These are phyloP conservation scores for Kwoniella dejecticola DNA, from an alignment of 768 basidiomycete species.

Conservation along the genomic window DNA sequence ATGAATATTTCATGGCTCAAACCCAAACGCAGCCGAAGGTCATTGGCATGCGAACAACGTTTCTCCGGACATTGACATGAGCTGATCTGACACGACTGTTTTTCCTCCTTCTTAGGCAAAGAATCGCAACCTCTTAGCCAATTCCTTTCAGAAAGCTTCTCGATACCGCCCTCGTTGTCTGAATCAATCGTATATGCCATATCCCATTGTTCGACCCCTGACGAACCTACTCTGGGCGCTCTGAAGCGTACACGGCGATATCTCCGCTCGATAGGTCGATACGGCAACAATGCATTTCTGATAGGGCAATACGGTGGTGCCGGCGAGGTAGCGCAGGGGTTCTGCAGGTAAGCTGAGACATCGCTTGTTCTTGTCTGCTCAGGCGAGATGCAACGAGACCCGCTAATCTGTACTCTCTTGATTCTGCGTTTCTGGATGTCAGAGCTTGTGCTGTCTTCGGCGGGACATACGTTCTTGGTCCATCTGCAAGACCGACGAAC, in stretches of 20 bases:
- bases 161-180: slow-evolving; percentile 64
- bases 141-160: slow-evolving; percentile 69
- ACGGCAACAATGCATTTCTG: slow-evolving; percentile 84
- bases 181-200: slow-evolving; percentile 74
- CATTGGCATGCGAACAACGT: no score
- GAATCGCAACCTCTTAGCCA: slow-evolving; percentile 64
- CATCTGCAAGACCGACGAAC: slow-evolving; percentile 30
- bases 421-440: background rate
- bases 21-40: no score
- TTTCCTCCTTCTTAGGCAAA: slow-evolving; percentile 60
- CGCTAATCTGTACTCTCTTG: no score
- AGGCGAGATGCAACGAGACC: no score
- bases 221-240: slow-evolving; percentile 68
- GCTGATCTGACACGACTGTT: no score
- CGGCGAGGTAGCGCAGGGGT: slow-evolving; percentile 91
- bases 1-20: no score
- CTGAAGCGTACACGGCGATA: slow-evolving; percentile 72
- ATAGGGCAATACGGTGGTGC: slow-evolving; percentile 93
- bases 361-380: no score
- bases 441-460: slow-evolving; percentile 77
- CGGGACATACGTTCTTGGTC: slow-evolving; percentile 59
- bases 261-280: slow-evolving; percentile 77
- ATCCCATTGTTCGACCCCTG: slow-evolving; percentile 66
- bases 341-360: slow-evolving; percentile 57
- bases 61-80: no score